Evolutionary conservation across 2,329 filamentous ascomycete species (phyloP).

Genomic region (Ceratocystiopsis sp.): DNA sequence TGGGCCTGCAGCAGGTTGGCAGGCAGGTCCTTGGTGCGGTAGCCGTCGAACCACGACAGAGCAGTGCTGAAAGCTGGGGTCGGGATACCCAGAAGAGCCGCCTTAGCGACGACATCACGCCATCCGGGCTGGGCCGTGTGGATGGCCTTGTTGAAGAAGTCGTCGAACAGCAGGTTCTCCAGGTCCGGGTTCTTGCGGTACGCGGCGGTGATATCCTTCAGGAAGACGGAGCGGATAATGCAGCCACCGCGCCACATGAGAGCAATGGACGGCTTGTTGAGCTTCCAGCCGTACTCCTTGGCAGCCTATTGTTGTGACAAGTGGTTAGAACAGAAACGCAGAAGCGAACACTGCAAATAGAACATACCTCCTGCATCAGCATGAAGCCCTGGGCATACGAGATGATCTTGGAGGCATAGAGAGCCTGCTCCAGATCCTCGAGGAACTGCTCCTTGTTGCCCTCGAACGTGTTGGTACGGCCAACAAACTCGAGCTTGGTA

Average conservation of each 20-base stretch:
- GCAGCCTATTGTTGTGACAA: conserved; percentile 45
- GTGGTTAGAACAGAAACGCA: background rate
- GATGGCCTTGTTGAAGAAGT: conserved; percentile 99
- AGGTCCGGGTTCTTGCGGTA: conserved; percentile 91
- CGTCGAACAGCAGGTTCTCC: conserved; percentile 95
- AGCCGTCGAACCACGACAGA: conserved; percentile 96
- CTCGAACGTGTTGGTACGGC: conserved; percentile 63
- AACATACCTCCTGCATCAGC: conserved; percentile 88
- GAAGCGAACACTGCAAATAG: background rate
- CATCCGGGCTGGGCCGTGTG: conserved; percentile 87
- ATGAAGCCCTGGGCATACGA: conserved; percentile 99
- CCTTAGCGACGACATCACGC: conserved; percentile 82
- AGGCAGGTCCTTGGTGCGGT: conserved; percentile 90
- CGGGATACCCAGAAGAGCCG: conserved; percentile 85
- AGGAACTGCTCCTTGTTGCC: conserved; percentile 90
- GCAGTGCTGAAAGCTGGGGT: conserved; percentile 94
- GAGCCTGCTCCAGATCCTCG: conserved; percentile 92
- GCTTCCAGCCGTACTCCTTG: conserved; percentile 93
- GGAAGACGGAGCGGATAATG: conserved; percentile 99
- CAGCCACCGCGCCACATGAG: conserved; percentile 99
- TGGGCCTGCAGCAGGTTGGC: conserved; percentile 98
- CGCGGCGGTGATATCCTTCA: conserved; percentile 96
- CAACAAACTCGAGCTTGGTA: conserved; percentile 53
- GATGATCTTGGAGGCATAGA: conserved; percentile 99
- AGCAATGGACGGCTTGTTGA: conserved; percentile 99